Conservation (phyloP, 2,329 filamentous ascomycete genomes). For the Stagonosporopsis tanaceti region DNA sequence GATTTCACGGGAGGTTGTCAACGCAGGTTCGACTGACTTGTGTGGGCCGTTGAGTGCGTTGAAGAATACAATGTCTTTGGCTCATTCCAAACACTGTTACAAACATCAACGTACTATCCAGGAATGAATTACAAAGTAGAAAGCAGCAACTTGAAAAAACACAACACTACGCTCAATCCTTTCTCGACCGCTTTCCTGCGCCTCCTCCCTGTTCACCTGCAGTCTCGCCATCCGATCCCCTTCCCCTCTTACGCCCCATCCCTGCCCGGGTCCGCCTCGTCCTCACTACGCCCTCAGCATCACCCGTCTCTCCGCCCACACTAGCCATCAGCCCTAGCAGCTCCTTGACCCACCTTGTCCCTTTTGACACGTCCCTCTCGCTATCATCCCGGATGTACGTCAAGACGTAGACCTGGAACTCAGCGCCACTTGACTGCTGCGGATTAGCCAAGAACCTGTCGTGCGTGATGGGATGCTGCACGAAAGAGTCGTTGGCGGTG, state of each 20-base stretch:
- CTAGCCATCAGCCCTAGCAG: background rate
- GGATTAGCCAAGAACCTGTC: background rate
- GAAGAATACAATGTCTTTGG: background rate
- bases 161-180: background rate
- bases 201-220: background rate
- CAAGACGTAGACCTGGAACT: background rate
- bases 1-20: background rate
- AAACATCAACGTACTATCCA: too few species aligned
- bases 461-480: background rate
- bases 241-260: background rate
- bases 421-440: background rate
- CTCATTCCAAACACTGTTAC: background rate
- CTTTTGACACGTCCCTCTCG: background rate
- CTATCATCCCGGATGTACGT: conserved; percentile 2
- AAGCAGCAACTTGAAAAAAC: background rate
- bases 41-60: background rate
- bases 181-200: background rate
- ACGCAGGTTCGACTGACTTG: background rate
- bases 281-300: background rate
- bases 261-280: background rate
- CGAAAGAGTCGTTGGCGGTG: background rate
- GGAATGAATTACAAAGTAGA: background rate
- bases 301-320: background rate
- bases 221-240: background rate
- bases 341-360: background rate